phyloP scores from a whole-genome alignment of 805 yeast genomes.

The Zygotorulaspora danielsina region DNA sequence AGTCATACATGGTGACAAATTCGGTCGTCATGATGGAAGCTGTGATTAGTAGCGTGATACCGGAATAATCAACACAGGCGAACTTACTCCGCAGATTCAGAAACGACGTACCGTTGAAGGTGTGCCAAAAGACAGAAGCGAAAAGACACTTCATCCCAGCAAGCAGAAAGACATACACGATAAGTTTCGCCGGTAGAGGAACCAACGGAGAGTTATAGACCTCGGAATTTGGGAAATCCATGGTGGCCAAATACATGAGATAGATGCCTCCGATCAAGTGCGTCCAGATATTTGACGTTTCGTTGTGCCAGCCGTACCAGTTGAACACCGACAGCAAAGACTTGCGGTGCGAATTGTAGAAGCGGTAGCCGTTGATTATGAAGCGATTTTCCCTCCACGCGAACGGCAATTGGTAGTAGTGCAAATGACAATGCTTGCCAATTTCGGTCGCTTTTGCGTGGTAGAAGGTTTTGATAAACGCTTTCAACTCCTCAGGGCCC shows the following conservation, averaged over 20 bases:
- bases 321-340: constrained; percentile 58
- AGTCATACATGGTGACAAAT: constrained; percentile 60
- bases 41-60: constrained; percentile 84
- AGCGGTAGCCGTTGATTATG: constrained; percentile 80
- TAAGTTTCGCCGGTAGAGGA: constrained; percentile 31
- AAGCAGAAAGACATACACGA: constrained; percentile 58
- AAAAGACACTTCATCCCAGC: constrained; percentile 75
- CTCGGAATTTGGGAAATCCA: constrained; percentile 59
- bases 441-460: constrained; percentile 44
- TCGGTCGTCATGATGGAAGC: constrained; percentile 86
- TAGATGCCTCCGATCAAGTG: constrained; percentile 68
- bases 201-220: constrained; percentile 48
- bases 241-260: constrained; percentile 51
- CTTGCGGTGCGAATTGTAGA: constrained; percentile 56
- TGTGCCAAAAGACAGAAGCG: constrained; percentile 87
- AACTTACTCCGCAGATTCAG: constrained; percentile 60
- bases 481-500: too few relatives aligned
- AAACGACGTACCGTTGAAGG: constrained; percentile 74
- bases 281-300: constrained; percentile 90
- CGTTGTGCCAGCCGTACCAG: constrained; percentile 62
- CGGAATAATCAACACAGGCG: constrained; percentile 94
- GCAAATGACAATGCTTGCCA: constrained; percentile 50
- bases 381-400: constrained; percentile 92
- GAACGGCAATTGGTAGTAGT: constrained; percentile 82
- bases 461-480: constrained; percentile 39